Evolutionary conservation across 768 basidiomycete genomes (phyloP).

Genomic region (Xerocomus potaroensis): DNA sequence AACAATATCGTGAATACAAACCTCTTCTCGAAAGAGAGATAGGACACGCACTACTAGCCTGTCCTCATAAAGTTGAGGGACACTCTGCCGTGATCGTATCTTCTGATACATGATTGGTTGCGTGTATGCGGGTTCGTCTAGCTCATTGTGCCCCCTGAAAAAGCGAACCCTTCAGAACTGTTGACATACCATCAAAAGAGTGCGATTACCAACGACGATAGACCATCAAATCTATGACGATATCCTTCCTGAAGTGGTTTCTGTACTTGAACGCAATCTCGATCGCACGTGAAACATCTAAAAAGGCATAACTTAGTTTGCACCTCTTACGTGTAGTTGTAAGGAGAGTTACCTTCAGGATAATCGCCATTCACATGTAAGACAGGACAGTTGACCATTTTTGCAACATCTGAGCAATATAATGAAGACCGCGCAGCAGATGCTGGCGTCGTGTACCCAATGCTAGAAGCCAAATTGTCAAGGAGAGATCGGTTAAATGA

Average conservation of each 20-base stretch:
- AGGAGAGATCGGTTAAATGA: background rate
- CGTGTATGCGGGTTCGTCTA: conserved; percentile 83
- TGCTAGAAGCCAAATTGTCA: conserved; percentile 42
- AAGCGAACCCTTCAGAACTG: background rate
- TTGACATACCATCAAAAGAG: background rate
- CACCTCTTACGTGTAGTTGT: too few species aligned
- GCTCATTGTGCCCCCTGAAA: conserved; percentile 82
- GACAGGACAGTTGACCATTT: conserved; percentile 87
- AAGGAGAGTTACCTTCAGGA: conserved; percentile 57
- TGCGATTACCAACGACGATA: conserved; percentile 71
- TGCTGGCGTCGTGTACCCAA: conserved; percentile 90
- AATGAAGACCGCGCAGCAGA: conserved; percentile 78
- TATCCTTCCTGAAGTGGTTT: conserved; percentile 85
- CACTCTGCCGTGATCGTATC: conserved; percentile 71
- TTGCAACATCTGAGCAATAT: conserved; percentile 86
- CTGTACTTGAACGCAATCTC: conserved; percentile 87
- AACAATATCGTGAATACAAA: background rate
- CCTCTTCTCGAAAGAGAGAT: background rate
- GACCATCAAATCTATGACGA: conserved; percentile 84
- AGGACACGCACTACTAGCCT: conserved; percentile 59
- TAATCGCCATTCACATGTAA: conserved; percentile 90
- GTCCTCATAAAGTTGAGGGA: conserved; percentile 79
- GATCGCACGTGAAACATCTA: conserved; percentile 81
- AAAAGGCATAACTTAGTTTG: background rate
- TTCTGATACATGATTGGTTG: conserved; percentile 89